These are phyloP conservation scores for Tremella fuciformis DNA, from an alignment of 768 basidiomycete genomes.

Conservation along the genomic window DNA sequence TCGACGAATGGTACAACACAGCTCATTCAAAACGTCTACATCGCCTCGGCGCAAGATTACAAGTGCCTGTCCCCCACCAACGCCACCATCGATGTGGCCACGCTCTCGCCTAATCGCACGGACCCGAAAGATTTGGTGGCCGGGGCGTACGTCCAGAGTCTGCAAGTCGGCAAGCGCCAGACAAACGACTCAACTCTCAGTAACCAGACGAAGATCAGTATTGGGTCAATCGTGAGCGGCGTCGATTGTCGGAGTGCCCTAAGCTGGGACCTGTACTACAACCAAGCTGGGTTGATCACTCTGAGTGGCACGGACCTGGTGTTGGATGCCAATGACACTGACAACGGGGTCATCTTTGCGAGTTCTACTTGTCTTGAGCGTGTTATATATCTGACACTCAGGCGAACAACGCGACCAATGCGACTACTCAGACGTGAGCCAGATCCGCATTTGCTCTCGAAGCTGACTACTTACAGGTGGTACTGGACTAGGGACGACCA, in stretches of 20 bases:
- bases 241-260: not conserved
- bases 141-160: not conserved
- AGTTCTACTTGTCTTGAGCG: not conserved
- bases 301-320: slow-evolving; percentile 1
- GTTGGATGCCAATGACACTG: not conserved
- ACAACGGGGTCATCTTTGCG: not conserved
- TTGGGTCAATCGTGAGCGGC: not conserved
- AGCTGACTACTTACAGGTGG: not conserved
- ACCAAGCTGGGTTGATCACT: slow-evolving; percentile 2
- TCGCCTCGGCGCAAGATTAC: not conserved
- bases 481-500: slow-evolving; percentile 2
- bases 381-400: not conserved
- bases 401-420: slow-evolving; percentile 1
- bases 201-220: too few relatives aligned
- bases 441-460: too few relatives aligned
- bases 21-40: not conserved
- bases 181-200: not conserved
- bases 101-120: not conserved
- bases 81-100: not conserved
- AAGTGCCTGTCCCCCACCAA: not conserved
- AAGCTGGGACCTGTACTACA: slow-evolving; percentile 1
- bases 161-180: not conserved
- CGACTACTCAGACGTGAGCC: not conserved
- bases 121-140: not conserved
- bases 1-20: too few relatives aligned